A percentile compares a stretch with the other conserved stretches of the same genome.
Conservation (phyloP, 176 grass and related monocot species). For the Rhipidocladum racemiflorum region DNA sequence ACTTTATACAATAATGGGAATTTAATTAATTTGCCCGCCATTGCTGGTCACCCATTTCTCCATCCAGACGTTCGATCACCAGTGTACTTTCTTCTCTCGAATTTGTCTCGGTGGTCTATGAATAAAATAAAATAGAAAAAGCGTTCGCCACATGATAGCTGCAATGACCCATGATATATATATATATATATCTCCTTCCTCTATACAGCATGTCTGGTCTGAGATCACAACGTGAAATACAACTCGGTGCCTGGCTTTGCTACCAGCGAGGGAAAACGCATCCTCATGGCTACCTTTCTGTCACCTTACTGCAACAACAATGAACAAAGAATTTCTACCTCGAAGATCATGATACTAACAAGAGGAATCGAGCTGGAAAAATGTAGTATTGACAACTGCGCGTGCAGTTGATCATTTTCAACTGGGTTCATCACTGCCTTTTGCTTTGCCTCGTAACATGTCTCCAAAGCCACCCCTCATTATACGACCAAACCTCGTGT, state of each 20-base stretch:
- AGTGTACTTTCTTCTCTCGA: too few species aligned
- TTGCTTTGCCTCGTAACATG: slow-evolving; percentile 76
- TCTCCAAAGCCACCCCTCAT: slow-evolving; percentile 87
- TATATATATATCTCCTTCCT: not conserved
- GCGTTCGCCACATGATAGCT: too few species aligned
- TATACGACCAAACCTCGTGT: slow-evolving; percentile 76
- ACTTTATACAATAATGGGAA: too few species aligned
- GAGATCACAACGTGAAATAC: not conserved
- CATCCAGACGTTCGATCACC: too few species aligned
- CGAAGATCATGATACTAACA: not conserved
- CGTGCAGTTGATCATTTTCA: slow-evolving; percentile 35
- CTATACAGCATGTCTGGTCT: not conserved
- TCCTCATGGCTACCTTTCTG: not conserved
- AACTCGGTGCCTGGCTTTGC: not conserved
- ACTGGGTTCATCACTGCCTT: slow-evolving; percentile 45
- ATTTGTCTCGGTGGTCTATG: too few species aligned
- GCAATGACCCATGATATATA: not conserved
- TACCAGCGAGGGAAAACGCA: not conserved
- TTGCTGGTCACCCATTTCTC: too few species aligned
- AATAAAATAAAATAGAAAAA: too few species aligned
- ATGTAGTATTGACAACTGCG: not conserved
- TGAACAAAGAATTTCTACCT: slow-evolving; percentile 20
- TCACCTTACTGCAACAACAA: slow-evolving; percentile 10
- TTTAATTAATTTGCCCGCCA: too few species aligned
- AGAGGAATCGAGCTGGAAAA: not conserved